Evolutionary conservation across 768 basidiomycete species (phyloP).

Genomic region (Asterophora lycoperdoides): DNA sequence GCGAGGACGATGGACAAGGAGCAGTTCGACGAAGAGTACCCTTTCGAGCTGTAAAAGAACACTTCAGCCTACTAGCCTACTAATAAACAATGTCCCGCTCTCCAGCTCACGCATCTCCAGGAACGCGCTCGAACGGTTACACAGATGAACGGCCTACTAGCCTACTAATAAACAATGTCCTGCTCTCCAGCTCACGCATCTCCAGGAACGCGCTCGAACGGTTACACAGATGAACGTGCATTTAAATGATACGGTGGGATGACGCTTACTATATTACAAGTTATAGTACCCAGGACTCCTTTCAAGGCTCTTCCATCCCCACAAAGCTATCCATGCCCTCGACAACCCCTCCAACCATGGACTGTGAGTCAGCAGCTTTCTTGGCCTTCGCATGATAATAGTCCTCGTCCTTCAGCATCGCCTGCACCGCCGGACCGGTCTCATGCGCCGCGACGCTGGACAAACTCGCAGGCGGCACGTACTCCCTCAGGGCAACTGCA

Average conservation of each 20-base stretch:
- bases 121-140: too few species aligned
- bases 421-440: constrained; percentile 40
- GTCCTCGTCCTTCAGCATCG: constrained; percentile 27
- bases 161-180: too few species aligned
- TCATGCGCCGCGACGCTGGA: constrained; percentile 49
- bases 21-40: constrained; percentile 8
- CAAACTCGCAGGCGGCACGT: constrained; percentile 58
- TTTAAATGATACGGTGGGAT: too few species aligned
- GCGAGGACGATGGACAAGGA: constrained; percentile 10
- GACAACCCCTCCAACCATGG: constrained; percentile 24
- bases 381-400: constrained; percentile 13
- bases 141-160: too few species aligned
- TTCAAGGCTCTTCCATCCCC: constrained; percentile 43
- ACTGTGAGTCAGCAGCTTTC: constrained; percentile 3
- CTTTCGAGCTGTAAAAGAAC: neutral
- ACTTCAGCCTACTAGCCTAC: too few species aligned
- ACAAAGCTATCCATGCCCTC: constrained; percentile 38
- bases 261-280: neutral
- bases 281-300: neutral
- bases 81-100: too few species aligned
- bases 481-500: constrained; percentile 51
- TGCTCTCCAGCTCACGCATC: too few species aligned
- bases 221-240: too few species aligned
- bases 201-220: too few species aligned
- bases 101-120: too few species aligned